Conservation (phyloP, 345 rosid species). For the Camelina hispida region DNA sequence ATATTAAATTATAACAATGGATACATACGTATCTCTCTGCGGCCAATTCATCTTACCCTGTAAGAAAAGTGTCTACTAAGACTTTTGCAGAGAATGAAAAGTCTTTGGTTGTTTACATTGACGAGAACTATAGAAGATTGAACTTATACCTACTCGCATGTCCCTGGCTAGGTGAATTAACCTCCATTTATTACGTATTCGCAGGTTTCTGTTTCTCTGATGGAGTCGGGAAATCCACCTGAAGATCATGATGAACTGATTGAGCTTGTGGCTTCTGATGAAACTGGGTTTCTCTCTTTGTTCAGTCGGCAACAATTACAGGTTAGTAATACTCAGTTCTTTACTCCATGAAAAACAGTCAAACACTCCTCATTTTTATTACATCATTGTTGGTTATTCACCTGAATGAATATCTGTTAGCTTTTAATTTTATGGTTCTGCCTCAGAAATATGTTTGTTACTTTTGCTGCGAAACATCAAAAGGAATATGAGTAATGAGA, state of each 20-base stretch:
- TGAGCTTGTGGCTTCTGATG: slow-evolving; percentile 75
- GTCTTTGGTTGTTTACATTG: slow-evolving; percentile 8
- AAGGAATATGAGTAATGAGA: neutral
- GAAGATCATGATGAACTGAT: slow-evolving; percentile 79
- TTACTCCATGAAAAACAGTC: slow-evolving; percentile 1
- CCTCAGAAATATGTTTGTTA: neutral
- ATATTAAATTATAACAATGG: neutral
- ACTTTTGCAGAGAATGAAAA: slow-evolving; percentile 17
- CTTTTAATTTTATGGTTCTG: neutral
- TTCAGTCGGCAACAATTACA: slow-evolving; percentile 92
- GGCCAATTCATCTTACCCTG: neutral
- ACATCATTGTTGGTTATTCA: neutral
- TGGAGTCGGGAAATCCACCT: slow-evolving; percentile 69
- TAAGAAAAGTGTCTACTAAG: neutral
- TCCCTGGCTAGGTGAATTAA: slow-evolving; percentile 1
- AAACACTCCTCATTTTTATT: neutral
- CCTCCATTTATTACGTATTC: slow-evolving; percentile 19
- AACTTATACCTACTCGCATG: neutral
- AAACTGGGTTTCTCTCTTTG: slow-evolving; percentile 72
- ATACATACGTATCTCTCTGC: slow-evolving; percentile 13
- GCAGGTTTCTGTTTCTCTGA: slow-evolving; percentile 81
- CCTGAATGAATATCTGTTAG: slow-evolving; percentile 1
- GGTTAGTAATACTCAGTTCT: slow-evolving; percentile 49
- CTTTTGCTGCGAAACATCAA: neutral
- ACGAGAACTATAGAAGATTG: slow-evolving; percentile 14